These are phyloP conservation scores for Blastosporella zonata DNA, from an alignment of 1,284 basidiomycete species.

Conservation along the genomic window DNA sequence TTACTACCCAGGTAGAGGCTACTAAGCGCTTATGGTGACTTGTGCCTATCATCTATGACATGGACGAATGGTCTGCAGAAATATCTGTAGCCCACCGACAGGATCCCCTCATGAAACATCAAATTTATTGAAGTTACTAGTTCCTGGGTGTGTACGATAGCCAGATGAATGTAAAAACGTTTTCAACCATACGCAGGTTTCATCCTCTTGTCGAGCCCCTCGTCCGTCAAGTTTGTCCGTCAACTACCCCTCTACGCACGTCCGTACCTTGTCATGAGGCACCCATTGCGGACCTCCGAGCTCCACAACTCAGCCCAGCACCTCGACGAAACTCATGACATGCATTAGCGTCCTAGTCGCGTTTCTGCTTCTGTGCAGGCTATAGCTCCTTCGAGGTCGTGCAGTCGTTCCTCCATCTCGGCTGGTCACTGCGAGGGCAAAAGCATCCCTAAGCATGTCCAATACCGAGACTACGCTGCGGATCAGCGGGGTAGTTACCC, in stretches of 20 bases:
- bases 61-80: neutral
- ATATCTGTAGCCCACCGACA: neutral
- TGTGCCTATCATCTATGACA: neutral
- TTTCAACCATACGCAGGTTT: conserved; percentile 3
- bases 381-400: too few species aligned
- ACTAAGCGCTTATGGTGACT: conserved; percentile 3
- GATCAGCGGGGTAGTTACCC: conserved; percentile 11
- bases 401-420: too few species aligned
- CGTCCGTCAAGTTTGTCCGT: conserved; percentile 15
- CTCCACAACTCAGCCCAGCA: too few species aligned
- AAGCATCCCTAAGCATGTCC: too few species aligned
- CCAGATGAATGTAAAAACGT: conserved; percentile 20
- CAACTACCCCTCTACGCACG: neutral
- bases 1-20: conserved; percentile 12
- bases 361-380: too few species aligned
- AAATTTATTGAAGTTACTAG: conserved; percentile 7
- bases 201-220: conserved; percentile 4
- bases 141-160: conserved; percentile 18
- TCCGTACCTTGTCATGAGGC: conserved; percentile 3
- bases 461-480: too few species aligned
- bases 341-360: too few species aligned
- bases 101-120: neutral
- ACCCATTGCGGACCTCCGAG: neutral
- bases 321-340: too few species aligned
- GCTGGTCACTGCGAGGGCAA: too few species aligned